These are phyloP conservation scores for Mucor velutinosus DNA, from an alignment of 371 early-diverging fungal species.

Conservation along the genomic window DNA sequence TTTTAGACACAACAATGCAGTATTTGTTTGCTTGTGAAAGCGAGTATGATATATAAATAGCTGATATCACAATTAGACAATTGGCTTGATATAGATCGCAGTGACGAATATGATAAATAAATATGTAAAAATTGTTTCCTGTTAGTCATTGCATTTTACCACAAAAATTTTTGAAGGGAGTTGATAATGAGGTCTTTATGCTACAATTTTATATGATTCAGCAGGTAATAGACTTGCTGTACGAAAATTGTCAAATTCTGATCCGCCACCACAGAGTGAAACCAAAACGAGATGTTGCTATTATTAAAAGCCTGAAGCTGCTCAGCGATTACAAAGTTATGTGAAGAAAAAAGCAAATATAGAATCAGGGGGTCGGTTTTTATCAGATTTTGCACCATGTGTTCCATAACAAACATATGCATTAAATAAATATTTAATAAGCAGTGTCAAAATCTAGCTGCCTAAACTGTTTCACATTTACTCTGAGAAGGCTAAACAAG, in stretches of 20 bases:
- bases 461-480: neutral
- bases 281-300: neutral
- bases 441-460: neutral
- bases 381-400: neutral
- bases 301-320: neutral
- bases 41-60: neutral
- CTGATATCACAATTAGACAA: neutral
- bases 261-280: neutral
- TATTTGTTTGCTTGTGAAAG: neutral
- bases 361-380: neutral
- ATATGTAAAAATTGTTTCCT: too few relatives aligned
- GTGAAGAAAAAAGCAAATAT: neutral
- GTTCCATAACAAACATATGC: neutral
- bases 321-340: neutral
- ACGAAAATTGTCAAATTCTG: neutral
- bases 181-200: neutral
- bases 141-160: neutral
- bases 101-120: neutral
- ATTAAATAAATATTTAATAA: neutral
- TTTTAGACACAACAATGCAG: neutral
- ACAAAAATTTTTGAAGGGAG: neutral
- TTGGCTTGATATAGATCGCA: neutral
- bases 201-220: neutral
- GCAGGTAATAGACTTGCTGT: neutral
- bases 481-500: neutral